Conservation (phyloP, 2,329 filamentous ascomycete genomes). For the Apiospora sp. region DNA sequence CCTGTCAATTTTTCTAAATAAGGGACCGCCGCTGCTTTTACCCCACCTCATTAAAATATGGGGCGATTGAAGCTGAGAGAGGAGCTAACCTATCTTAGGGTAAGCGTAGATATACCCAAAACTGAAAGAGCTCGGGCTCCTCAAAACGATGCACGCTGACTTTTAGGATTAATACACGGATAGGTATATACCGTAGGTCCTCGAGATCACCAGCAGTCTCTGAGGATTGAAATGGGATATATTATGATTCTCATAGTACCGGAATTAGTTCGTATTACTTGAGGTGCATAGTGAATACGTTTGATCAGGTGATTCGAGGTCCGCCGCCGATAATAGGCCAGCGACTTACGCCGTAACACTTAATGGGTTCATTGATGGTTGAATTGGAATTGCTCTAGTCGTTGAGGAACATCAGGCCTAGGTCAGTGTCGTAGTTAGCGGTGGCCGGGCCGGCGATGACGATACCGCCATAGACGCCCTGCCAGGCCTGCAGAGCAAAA, state of each 20-base stretch:
- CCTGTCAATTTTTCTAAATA: neutral
- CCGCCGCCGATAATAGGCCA: neutral
- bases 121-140: neutral
- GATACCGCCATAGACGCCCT: constrained; percentile 67
- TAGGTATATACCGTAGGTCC: too few relatives aligned
- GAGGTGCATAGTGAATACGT: too few relatives aligned
- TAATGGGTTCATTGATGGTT: neutral
- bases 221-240: too few relatives aligned
- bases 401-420: too few relatives aligned
- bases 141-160: too few relatives aligned
- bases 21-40: constrained; percentile 10
- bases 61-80: neutral
- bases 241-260: too few relatives aligned
- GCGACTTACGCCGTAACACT: neutral
- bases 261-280: too few relatives aligned
- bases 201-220: too few relatives aligned
- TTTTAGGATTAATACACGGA: too few relatives aligned
- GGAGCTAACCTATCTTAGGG: neutral
- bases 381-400: neutral
- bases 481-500: constrained; percentile 55
- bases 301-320: too few relatives aligned
- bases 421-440: constrained; percentile 68
- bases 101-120: neutral
- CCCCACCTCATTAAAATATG: neutral
- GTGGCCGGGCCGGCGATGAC: constrained; percentile 67